Conservation (phyloP, 2,329 filamentous ascomycete genomes). For the Fusarium buharicum region DNA sequence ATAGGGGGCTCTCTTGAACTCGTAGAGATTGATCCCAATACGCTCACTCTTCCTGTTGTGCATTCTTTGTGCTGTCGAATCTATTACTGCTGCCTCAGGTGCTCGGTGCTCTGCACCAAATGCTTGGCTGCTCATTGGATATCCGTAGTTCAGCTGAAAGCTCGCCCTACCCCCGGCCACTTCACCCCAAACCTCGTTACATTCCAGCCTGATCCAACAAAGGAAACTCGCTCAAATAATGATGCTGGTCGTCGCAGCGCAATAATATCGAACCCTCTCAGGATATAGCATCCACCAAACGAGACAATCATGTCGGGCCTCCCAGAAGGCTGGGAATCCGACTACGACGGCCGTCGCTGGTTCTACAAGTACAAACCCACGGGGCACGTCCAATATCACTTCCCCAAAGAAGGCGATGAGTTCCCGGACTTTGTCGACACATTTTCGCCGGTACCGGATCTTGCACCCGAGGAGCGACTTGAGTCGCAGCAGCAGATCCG, state of each 20-base stretch:
- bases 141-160: conserved; percentile 27
- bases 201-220: conserved; percentile 10
- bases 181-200: conserved; percentile 23
- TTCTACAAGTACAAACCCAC: conserved; percentile 67
- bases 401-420: conserved; percentile 67
- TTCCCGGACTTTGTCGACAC: conserved; percentile 63
- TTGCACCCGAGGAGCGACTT: conserved; percentile 64
- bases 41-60: not conserved
- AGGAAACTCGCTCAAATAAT: conserved; percentile 8
- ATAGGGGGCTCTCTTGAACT: not conserved
- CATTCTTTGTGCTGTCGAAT: conserved; percentile 10
- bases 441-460: conserved; percentile 50
- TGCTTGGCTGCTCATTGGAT: conserved; percentile 7
- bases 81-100: conserved; percentile 16
- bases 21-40: not conserved
- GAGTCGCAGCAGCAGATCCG: conserved; percentile 63
- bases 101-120: conserved; percentile 11
- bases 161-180: conserved; percentile 11
- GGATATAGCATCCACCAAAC: conserved; percentile 4
- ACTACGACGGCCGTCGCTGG: conserved; percentile 68
- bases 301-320: conserved; percentile 51
- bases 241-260: conserved; percentile 27
- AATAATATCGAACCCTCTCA: conserved; percentile 24
- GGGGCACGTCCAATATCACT: conserved; percentile 65
- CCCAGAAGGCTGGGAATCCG: conserved; percentile 65